These are phyloP conservation scores for Mollisiaceae sp. DNA, from an alignment of 2,329 filamentous ascomycete species.

Conservation along the genomic window DNA sequence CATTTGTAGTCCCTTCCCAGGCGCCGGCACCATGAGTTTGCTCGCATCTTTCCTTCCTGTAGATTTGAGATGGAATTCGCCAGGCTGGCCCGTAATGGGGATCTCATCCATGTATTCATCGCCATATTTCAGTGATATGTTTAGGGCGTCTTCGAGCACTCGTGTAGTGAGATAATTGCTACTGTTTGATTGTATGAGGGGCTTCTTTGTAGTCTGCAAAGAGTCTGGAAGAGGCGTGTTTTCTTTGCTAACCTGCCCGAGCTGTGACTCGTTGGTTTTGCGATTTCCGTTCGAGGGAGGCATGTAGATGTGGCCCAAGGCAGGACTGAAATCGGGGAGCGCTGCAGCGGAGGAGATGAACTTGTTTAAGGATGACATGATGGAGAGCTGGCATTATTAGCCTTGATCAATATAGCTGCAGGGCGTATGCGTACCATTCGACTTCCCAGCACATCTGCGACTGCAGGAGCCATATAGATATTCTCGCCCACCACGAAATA, in stretches of 20 bases:
- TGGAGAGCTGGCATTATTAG: slow-evolving; percentile 23
- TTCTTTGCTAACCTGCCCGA: slow-evolving; percentile 40
- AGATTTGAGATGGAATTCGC: slow-evolving; percentile 67
- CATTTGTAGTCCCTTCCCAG: slow-evolving; percentile 27
- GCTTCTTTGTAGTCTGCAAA: slow-evolving; percentile 32
- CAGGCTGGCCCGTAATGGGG: slow-evolving; percentile 68
- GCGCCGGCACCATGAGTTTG: slow-evolving; percentile 32
- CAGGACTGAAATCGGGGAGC: slow-evolving; percentile 52
- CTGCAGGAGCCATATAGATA: slow-evolving; percentile 68
- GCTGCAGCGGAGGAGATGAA: slow-evolving; percentile 42
- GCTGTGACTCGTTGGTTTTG: slow-evolving; percentile 33
- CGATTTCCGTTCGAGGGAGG: slow-evolving; percentile 31
- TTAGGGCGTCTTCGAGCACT: slow-evolving; percentile 60
- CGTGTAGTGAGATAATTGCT: slow-evolving; percentile 37
- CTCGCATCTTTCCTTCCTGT: slow-evolving; percentile 54
- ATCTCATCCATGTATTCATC: slow-evolving; percentile 72
- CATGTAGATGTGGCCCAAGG: slow-evolving; percentile 51
- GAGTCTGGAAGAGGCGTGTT: slow-evolving; percentile 54
- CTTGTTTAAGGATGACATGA: slow-evolving; percentile 41
- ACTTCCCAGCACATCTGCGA: slow-evolving; percentile 63
- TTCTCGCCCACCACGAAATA: slow-evolving; percentile 71
- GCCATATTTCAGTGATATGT: slow-evolving; percentile 62
- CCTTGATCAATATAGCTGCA: background rate
- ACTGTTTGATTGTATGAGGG: slow-evolving; percentile 23
- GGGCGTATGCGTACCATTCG: slow-evolving; percentile 55